Base-by-base conservation (phyloP, 1,284 basidiomycete species). In the Ceratobasidium sp. region DNA sequence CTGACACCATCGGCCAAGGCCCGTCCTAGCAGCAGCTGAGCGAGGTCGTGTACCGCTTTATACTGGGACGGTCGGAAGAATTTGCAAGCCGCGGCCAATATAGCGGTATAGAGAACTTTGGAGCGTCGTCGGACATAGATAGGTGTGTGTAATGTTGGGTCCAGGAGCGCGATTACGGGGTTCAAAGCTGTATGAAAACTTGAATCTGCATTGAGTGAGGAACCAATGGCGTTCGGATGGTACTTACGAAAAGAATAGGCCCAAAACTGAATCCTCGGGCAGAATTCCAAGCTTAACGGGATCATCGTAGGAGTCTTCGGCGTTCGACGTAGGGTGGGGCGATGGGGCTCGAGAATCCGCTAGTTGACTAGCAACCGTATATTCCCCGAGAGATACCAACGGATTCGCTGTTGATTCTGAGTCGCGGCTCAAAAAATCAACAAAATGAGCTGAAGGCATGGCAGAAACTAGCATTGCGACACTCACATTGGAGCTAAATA, bases 51-150 rank as follows among this genome's bases (percentile, higher is more conserved):
- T 45, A 80, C 73, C 20, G 72, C 40, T 20, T 74, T 55, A 72
- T 80, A 79, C 12, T 77, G 68, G 22, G 77, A 74, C 1, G 77
- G 77, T 12, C 75, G 74, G 60, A 78, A 77, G 68, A 79, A 77
- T 49, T 78, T 77, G 40, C 78, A 75, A 0, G 80, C 77, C 2
- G 78, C 77, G 25, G 78, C 75, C 53, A 81, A 74, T 53, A 82
- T 76, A 32, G 78, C 76, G 1, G 78, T 77, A 71, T 79, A 81
- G n/a, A 82, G 77, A 12, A 80, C 73, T 2, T 77, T 73, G 17
- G 75, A 76, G 3, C 75, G 73, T 22, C 73, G 72, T 3, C 78
- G 76, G 27, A 77, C 77, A 68, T 76, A 78, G 6, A 74, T 73
- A 1, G 77, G 72, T 0, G 78, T 79, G 68, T 80, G 79, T 3